A percentile compares a stretch with the other conserved stretches of the same genome.
phyloP scores from a whole-genome alignment of 768 basidiomycete species.

The Butyriboletus loyo region DNA sequence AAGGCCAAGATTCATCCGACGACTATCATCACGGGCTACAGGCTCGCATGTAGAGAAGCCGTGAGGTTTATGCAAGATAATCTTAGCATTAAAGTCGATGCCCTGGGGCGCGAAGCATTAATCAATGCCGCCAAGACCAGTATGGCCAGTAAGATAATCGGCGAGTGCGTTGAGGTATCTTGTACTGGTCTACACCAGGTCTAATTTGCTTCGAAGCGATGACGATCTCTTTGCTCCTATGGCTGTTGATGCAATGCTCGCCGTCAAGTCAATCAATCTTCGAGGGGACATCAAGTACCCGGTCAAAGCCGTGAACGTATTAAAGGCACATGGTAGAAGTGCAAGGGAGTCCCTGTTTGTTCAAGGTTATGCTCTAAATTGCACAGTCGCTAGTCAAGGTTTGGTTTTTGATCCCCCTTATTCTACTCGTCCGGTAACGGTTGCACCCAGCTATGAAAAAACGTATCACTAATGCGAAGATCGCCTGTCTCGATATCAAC shows the following conservation, averaged over 20 bases:
- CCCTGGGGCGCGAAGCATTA: conserved; percentile 86
- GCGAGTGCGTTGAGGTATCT: conserved; percentile 63
- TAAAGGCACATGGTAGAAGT: conserved; percentile 96
- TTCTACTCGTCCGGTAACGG: conserved; percentile 1
- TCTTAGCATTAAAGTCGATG: conserved; percentile 89
- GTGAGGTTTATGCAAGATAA: conserved; percentile 98
- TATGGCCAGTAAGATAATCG: conserved; percentile 99
- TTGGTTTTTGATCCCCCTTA: conserved; percentile 17
- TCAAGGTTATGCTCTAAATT: conserved; percentile 96
- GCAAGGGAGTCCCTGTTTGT: conserved; percentile 94
- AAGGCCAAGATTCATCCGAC: conserved; percentile 99
- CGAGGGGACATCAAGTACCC: conserved; percentile 98
- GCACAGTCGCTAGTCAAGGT: conserved; percentile 99
- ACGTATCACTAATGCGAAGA: conserved; percentile 88
- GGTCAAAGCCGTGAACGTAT: conserved; percentile 96
- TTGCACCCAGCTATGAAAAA: conserved; percentile 87
- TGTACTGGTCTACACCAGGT: neutral
- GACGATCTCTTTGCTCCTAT: conserved; percentile 98
- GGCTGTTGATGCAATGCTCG: conserved; percentile 98
- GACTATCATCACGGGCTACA: conserved; percentile 97
- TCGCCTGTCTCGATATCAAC: conserved; percentile 98
- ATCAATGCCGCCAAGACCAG: conserved; percentile 97
- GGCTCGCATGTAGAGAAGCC: conserved; percentile 94
- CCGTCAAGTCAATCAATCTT: conserved; percentile 90
- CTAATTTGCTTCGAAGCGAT: conserved; percentile 54